Conservation (phyloP, 2,329 filamentous ascomycete genomes). For the Colletotrichum incanum region DNA sequence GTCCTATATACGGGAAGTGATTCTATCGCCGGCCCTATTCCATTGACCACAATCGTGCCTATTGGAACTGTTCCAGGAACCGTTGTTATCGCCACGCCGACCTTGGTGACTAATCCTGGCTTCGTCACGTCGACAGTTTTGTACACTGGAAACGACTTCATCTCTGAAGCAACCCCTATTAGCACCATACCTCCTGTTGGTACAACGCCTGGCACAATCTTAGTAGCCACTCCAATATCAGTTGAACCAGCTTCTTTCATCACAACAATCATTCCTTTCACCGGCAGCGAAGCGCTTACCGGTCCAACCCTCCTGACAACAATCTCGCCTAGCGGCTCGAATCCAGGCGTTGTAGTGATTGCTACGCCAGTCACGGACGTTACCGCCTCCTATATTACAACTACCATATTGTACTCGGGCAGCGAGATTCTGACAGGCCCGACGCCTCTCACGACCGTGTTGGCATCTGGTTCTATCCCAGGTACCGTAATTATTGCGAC, state of each 20-base stretch:
- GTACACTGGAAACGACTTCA: constrained; percentile 10
- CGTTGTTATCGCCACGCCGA: constrained; percentile 22
- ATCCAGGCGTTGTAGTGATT: neutral
- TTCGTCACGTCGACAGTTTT: constrained; percentile 16
- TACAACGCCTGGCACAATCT: neutral
- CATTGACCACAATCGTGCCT: neutral
- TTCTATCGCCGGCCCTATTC: neutral
- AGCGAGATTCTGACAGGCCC: neutral
- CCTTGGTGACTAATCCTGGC: neutral
- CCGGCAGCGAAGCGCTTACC: constrained; percentile 5
- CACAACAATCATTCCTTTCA: constrained; percentile 6
- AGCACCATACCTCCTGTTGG: neutral
- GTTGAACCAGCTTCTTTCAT: neutral
- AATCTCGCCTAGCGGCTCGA: constrained; percentile 6
- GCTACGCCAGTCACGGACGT: neutral
- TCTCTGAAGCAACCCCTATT: neutral
- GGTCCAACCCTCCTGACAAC: constrained; percentile 9
- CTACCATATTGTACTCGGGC: constrained; percentile 1
- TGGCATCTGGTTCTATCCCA: neutral
- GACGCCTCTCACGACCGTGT: neutral
- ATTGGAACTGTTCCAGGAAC: constrained; percentile 12
- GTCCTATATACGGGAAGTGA: constrained; percentile 8
- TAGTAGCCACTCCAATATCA: constrained; percentile 6
- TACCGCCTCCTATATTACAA: neutral
- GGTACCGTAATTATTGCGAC: constrained; percentile 13